Conservation (phyloP, 257 asterid genomes). For the Solanum clarkiae region DNA sequence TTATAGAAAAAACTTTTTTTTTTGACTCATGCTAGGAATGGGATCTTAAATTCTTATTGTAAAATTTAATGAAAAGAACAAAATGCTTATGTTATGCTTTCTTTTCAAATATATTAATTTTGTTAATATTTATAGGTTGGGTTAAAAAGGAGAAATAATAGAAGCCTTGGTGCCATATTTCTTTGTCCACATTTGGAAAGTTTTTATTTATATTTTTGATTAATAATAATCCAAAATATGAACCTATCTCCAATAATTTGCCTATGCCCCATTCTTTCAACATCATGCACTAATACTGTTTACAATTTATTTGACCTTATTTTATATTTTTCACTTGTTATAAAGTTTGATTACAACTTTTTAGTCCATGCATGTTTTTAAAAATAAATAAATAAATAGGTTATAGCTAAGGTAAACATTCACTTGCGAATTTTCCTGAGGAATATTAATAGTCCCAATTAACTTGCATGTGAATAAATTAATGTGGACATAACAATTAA, state of each 20-base stretch:
- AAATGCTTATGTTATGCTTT: not conserved
- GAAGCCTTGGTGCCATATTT: not conserved
- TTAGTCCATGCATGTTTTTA: not conserved
- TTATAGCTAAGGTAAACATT: too few relatives aligned
- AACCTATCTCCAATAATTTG: not conserved
- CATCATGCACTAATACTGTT: not conserved
- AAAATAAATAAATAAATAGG: not conserved
- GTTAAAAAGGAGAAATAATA: not conserved
- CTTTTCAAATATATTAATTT: not conserved
- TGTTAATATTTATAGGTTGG: not conserved
- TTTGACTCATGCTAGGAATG: not conserved
- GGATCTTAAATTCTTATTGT: not conserved
- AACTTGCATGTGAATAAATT: too few relatives aligned
- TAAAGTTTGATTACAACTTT: not conserved
- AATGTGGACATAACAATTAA: too few relatives aligned
- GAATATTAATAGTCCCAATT: too few relatives aligned
- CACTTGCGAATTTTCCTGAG: too few relatives aligned
- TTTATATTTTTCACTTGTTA: not conserved
- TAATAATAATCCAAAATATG: not conserved
- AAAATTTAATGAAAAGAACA: not conserved
- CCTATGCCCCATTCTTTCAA: not conserved
- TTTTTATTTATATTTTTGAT: not conserved
- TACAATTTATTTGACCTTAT: not conserved
- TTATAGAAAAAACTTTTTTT: not conserved
- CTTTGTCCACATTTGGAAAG: not conserved